These are phyloP conservation scores for Pseudogymnoascus sp. DNA, from an alignment of 2,329 filamentous ascomycete genomes.

Conservation along the genomic window DNA sequence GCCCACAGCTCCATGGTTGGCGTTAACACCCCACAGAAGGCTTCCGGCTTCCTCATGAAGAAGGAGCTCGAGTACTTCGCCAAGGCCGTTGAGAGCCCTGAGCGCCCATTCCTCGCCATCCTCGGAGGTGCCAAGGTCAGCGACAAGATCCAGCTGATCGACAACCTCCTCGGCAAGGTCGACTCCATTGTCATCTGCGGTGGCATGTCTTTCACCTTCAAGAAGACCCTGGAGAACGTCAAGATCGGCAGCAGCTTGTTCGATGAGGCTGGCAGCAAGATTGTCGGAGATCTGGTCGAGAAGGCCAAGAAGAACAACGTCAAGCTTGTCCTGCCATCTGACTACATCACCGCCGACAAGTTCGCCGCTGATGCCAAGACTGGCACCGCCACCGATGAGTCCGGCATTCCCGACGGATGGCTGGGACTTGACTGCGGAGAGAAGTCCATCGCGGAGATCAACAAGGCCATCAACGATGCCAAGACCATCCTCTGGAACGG, in stretches of 20 bases:
- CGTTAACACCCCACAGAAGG: constrained; percentile 90
- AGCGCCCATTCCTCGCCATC: constrained; percentile 96
- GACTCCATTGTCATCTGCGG: constrained; percentile 95
- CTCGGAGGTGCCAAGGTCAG: constrained; percentile 97
- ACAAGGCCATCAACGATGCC: constrained; percentile 75
- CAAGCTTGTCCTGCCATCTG: constrained; percentile 86
- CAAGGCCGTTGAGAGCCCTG: constrained; percentile 84
- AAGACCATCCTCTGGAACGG: constrained; percentile 99
- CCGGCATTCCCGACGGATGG: constrained; percentile 93
- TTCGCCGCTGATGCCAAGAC: constrained; percentile 79
- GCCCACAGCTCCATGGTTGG: constrained; percentile 99
- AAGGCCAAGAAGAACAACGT: constrained; percentile 97
- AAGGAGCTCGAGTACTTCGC: constrained; percentile 99
- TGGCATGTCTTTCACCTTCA: constrained; percentile 99
- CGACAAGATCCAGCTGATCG: constrained; percentile 99
- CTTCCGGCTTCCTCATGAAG: constrained; percentile 98
- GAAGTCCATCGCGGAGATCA: constrained; percentile 82
- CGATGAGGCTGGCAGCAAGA: constrained; percentile 90
- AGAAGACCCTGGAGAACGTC: constrained; percentile 92
- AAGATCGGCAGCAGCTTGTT: constrained; percentile 87
- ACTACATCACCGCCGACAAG: constrained; percentile 95
- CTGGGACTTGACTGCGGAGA: constrained; percentile 94
- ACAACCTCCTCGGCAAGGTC: constrained; percentile 98
- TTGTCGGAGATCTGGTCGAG: constrained; percentile 75
- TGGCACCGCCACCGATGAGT: constrained; percentile 73